These are phyloP conservation scores for Mimosa pudica DNA, from an alignment of 306 rosid genomes.

Conservation along the genomic window DNA sequence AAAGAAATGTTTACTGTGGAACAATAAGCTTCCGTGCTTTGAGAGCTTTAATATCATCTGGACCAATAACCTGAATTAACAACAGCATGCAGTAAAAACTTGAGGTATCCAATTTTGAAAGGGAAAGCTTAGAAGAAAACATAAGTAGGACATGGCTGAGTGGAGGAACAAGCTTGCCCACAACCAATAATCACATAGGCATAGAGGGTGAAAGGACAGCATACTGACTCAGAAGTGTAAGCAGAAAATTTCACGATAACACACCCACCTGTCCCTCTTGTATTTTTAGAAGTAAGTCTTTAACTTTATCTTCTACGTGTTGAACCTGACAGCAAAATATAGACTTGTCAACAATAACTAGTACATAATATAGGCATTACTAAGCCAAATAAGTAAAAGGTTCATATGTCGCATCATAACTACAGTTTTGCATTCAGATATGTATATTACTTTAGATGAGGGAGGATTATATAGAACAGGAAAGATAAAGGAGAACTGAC, in stretches of 20 bases:
- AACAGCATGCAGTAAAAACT: slow-evolving; percentile 26
- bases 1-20: slow-evolving; percentile 52
- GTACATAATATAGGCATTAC: slow-evolving; percentile 7
- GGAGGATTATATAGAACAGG: not conserved
- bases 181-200: not conserved
- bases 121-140: slow-evolving; percentile 2
- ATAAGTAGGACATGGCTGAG: not conserved
- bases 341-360: not conserved
- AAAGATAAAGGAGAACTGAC: not conserved
- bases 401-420: not conserved
- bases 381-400: not conserved
- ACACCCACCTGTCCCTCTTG: slow-evolving; percentile 67
- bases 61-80: slow-evolving; percentile 52
- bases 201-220: not conserved
- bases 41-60: slow-evolving; percentile 74
- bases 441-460: not conserved
- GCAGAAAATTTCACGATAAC: slow-evolving; percentile 15
- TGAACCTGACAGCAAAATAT: slow-evolving; percentile 54
- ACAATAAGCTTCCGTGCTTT: slow-evolving; percentile 74
- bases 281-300: slow-evolving; percentile 63
- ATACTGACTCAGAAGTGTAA: not conserved
- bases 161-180: too few species aligned
- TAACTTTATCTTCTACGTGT: slow-evolving; percentile 71
- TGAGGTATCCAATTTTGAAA: slow-evolving; percentile 23
- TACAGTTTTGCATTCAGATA: not conserved